phyloP scores from a whole-genome alignment of 2,329 filamentous ascomycete genomes.

The Botrytis cinerea region DNA sequence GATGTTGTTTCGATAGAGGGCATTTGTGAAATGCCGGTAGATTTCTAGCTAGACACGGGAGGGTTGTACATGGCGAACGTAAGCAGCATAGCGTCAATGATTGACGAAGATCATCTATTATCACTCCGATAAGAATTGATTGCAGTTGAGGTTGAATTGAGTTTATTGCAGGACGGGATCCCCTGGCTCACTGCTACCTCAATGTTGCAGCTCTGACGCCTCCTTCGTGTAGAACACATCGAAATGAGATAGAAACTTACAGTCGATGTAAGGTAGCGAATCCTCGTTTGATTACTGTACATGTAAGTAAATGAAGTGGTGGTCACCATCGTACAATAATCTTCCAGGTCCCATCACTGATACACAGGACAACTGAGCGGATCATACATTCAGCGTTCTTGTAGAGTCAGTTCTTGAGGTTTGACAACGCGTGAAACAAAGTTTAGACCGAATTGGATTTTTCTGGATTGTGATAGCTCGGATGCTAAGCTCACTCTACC shows the following conservation, averaged over 20 bases:
- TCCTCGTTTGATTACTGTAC: conserved; percentile 7
- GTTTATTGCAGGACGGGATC: not conserved
- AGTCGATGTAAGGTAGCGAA: not conserved
- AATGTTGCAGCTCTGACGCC: conserved; percentile 16
- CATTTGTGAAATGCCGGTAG: conserved; percentile 15
- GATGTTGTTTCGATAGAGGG: not conserved
- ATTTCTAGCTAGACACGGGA: not conserved
- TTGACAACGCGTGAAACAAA: conserved; percentile 12
- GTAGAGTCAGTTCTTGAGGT: not conserved
- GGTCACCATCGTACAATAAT: not conserved
- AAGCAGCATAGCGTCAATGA: conserved; percentile 13
- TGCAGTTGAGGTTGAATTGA: not conserved
- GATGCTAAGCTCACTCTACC: not conserved
- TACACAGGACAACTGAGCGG: not conserved
- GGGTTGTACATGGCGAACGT: conserved; percentile 3
- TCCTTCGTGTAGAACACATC: not conserved
- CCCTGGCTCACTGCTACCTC: conserved; percentile 9
- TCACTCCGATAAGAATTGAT: conserved; percentile 12
- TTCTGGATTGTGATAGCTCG: not conserved
- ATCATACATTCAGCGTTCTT: not conserved
- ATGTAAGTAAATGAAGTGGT: not conserved
- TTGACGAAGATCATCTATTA: not conserved
- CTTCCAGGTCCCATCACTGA: not conserved
- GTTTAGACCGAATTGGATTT: not conserved
- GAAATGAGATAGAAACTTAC: conserved; percentile 4